Conservation (phyloP, 331 rosid species). For the Telfairia occidentalis region DNA sequence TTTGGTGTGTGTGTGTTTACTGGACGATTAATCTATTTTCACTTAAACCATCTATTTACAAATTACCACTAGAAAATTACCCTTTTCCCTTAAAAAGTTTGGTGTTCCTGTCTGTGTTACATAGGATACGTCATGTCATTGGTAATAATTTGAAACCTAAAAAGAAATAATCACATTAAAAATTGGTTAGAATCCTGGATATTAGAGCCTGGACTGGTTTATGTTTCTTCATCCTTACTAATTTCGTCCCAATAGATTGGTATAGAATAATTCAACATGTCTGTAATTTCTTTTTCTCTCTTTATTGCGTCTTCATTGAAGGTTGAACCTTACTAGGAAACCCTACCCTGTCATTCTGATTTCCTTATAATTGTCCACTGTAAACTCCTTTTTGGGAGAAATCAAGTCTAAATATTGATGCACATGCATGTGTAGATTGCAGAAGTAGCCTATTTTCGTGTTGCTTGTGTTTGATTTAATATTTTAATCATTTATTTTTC, state of each 20-base stretch:
- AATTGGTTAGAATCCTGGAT: background rate
- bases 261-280: background rate
- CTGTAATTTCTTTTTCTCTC: background rate
- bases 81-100: too few species aligned
- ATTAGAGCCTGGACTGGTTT: background rate
- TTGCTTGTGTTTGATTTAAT: conserved; percentile 11
- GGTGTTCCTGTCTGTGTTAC: too few species aligned
- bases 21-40: too few species aligned
- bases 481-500: conserved; percentile 23
- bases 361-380: background rate
- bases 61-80: too few species aligned
- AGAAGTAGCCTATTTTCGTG: background rate
- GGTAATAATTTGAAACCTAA: background rate
- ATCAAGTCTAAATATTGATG: background rate
- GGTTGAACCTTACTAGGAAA: background rate
- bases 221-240: too few species aligned
- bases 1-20: too few species aligned
- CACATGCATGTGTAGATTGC: conserved; percentile 3
- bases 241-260: background rate
- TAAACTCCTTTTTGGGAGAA: background rate
- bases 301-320: background rate
- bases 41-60: too few species aligned
- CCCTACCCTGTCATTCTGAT: background rate
- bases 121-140: too few species aligned
- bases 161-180: background rate